Evolutionary conservation across 768 basidiomycete species (phyloP), one percentile per base, ranked within the genome.

Genomic region (Symmetrospora coprosmae): DNA sequence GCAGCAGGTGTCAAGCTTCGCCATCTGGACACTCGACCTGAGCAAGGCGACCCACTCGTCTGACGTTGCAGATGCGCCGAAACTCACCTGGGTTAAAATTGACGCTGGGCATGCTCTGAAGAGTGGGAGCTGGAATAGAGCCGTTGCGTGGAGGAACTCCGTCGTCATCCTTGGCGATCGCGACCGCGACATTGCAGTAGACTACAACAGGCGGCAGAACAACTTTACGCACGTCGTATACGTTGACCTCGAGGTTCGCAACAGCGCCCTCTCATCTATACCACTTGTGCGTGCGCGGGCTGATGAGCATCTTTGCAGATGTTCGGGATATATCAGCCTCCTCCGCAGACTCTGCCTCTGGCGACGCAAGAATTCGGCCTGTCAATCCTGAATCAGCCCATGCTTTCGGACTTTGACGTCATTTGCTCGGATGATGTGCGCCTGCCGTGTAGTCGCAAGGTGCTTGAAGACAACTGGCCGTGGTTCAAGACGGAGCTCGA

Each of bases 11-110:
- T 90, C 92, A 69, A 87, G 87, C 27, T 99, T 90, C 72, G 90
- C 89, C 9, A 85, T 97, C 60, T 99, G 91, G 91, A 86, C 87
- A 0, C 81, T 99, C 43, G 86, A 99, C 71, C 78, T 97, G n/a
- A 61, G 63, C 14, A 71, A 49, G 21, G 40, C 65, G 2, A 53
- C 68, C 49, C 48, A 35, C 16, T 71, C 69, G 69, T 37, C 27
- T 34, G 71, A 68, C 62, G 70, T 53, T 28, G 47, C 55, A 37
- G 50, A 51, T 31, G 47, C 65, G 25, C 73, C 79, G 48, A 78
- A 77, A 60, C 85, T 88, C 81, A 79, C 79, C 28, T 89, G 90
- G 88, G 80, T 84, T 38, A 82, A 86, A 37, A 84, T 91, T 31
- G 89, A 91, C 69, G 83, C 87, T 0, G 89, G 88, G 14, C 84